These are phyloP conservation scores for Corrigiola litoralis DNA, from an alignment of 179 eudicot genomes.

Conservation along the genomic window DNA sequence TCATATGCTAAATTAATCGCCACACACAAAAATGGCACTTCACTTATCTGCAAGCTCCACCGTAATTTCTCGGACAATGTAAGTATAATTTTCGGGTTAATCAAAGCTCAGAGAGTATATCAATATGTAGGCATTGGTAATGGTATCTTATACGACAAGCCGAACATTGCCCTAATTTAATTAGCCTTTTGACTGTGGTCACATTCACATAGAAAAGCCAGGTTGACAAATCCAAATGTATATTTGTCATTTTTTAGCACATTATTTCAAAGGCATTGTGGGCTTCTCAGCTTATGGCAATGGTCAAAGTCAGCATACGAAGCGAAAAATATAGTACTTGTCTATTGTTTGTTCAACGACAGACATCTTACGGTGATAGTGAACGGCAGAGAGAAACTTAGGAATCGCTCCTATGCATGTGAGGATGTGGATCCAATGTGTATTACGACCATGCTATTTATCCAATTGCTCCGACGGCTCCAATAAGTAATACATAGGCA, in stretches of 20 bases:
- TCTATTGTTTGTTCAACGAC: slow-evolving; percentile 21
- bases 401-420: slow-evolving; percentile 9
- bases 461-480: not conserved
- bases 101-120: too few relatives aligned
- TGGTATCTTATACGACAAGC: not conserved
- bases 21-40: too few relatives aligned
- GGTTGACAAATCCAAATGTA: not conserved
- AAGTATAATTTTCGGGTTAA: too few relatives aligned
- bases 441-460: not conserved
- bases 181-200: slow-evolving; percentile 17
- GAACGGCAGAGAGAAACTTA: not conserved
- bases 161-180: slow-evolving; percentile 11
- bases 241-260: slow-evolving; percentile 6
- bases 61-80: too few relatives aligned
- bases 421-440: slow-evolving; percentile 6
- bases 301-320: slow-evolving; percentile 34
- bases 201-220: slow-evolving; percentile 16
- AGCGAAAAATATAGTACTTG: not conserved
- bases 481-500: not conserved
- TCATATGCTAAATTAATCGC: not conserved
- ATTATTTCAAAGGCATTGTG: slow-evolving; percentile 2
- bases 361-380: slow-evolving; percentile 4
- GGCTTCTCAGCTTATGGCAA: slow-evolving; percentile 11
- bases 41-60: too few relatives aligned
- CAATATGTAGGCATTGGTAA: not conserved